Evolutionary conservation across 129 eudicot genomes (phyloP), one percentile per base, ranked within the genome.

Genomic region (Centella asiatica): DNA sequence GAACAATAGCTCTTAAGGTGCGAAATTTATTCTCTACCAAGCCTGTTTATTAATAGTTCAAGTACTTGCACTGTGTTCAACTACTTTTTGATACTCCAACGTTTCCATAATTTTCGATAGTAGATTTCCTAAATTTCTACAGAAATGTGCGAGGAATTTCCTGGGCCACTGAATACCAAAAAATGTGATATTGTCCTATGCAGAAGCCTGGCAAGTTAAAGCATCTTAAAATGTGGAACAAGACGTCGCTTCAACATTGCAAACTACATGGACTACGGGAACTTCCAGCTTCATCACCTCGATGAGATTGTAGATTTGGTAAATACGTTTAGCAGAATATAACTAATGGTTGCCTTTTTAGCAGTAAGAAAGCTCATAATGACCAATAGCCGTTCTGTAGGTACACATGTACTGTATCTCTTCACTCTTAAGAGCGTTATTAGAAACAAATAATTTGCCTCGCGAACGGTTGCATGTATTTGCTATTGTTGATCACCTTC

Each of bases 1-100:
- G 49, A 53, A 59, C 52, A 77, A 63, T 52, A 79, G 87, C 66
- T 75, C 80, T 44, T 73, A 73, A 76, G 72, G 63, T 57, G 42
- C 17, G 28, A 20, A 17, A 32, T 65, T 10, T 65, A 20, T 7
- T 14, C 23, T 46, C 61, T 31, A 31, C 0, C 9, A 0, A 55
- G 2, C 19, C 2, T 55, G 31, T 55, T 28, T 14, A 54, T 17
- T 17, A 36, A 55, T 29, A 15, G 15, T 4, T 55, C 18, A 4
- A 55, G 11, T 17, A 26, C 17, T 55, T 55, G 56, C 28, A n/a
- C n/a, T n/a, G n/a, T 34, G 6, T 11, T 34, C 40, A 4, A 34
- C 1, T 34, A 34, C 4, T 34, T 34, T 11, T 5, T 37, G 42
- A 37, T 37, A 37, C 42, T 37, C 42, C 12, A 13, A 37, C 8